Evolutionary conservation across 78 protist species (phyloP).

Genomic region (Dictyostelium brefeldianum): DNA sequence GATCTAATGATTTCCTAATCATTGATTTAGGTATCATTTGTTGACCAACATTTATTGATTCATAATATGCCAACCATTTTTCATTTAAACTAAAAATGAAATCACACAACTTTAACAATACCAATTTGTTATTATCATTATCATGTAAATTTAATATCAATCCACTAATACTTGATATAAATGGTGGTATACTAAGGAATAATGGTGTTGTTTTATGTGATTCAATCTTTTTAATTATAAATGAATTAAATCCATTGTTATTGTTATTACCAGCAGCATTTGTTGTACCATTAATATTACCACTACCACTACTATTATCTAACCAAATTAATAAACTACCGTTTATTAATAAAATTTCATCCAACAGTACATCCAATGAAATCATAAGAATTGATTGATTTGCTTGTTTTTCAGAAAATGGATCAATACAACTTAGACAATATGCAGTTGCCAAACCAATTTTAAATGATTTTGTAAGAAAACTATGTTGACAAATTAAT

Average conservation of each 20-base stretch:
- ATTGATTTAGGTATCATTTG: conserved; percentile 33
- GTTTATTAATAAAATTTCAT: conserved; percentile 50
- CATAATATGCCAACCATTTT: conserved; percentile 17
- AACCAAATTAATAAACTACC: conserved; percentile 44
- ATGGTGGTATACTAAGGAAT: conserved; percentile 26
- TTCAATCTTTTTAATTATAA: conserved; percentile 12
- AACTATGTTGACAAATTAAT: conserved; percentile 27
- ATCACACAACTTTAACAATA: conserved; percentile 43
- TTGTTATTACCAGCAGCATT: too few relatives aligned
- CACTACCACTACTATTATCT: conserved; percentile 46
- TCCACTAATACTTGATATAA: conserved; percentile 17
- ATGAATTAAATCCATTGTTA: not conserved
- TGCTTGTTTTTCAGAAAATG: conserved; percentile 30
- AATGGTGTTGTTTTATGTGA: conserved; percentile 34
- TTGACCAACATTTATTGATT: not conserved
- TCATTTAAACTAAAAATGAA: conserved; percentile 44
- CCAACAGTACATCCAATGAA: conserved; percentile 38
- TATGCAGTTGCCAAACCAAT: conserved; percentile 61
- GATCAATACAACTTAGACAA: conserved; percentile 38
- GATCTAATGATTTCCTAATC: conserved; percentile 29
- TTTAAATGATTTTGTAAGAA: conserved; percentile 22
- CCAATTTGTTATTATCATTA: conserved; percentile 62
- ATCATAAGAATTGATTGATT: conserved; percentile 47
- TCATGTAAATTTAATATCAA: conserved; percentile 22
- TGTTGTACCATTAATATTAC: conserved; percentile 16